Evolutionary conservation across 331 rosid species (phyloP), one percentile per base, ranked within the genome.

Genomic region (Acacia pycnantha): DNA sequence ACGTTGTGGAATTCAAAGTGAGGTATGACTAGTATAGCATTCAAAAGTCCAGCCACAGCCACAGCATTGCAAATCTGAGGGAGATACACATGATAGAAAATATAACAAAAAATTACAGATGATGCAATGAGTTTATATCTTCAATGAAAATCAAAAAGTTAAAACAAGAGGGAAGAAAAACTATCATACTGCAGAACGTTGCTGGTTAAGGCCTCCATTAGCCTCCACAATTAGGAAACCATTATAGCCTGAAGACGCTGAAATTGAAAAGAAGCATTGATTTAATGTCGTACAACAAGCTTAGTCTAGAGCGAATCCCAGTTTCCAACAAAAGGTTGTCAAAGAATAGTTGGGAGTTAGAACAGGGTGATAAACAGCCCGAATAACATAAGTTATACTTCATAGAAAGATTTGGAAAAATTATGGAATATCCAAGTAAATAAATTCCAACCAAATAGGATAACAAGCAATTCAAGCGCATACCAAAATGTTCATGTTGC

Each of bases 121-220:
- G 47, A 12, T 64, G 13, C 6, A 54, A 41, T 77, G 81, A 71
- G 35, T 8, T 69, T 44, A 59, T 66, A 51, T 53, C 33, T 76
- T 26, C 22, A 43, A 50, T 21, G 18, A 56, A 41, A 70, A 82
- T 27, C 47, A 74, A 78, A 56, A 65, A 31, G 41, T 19, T 31
- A 70, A 78, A 47, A 40, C 13, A 72, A 84, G 14, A n/a, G 70
- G 76, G 29, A 53, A 26, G n/a, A 10, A 40, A 77, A 24, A 59
- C 26, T 37, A 61, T 73, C 89, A 54, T 90, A 96, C 99, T 54
- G 99, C 98, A 54, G 99, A 93, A 68, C 98, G 94, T 75, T 96
- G 99, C 85, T 96, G 99, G 88, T 96, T 96, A 80, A 96, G 99
- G 76, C 99, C 99, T 15, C 99, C 99, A 87, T 94, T 96, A 66